Evolutionary conservation across 2,329 filamentous ascomycete species (phyloP).

Genomic region (Stemphylium beticola): DNA sequence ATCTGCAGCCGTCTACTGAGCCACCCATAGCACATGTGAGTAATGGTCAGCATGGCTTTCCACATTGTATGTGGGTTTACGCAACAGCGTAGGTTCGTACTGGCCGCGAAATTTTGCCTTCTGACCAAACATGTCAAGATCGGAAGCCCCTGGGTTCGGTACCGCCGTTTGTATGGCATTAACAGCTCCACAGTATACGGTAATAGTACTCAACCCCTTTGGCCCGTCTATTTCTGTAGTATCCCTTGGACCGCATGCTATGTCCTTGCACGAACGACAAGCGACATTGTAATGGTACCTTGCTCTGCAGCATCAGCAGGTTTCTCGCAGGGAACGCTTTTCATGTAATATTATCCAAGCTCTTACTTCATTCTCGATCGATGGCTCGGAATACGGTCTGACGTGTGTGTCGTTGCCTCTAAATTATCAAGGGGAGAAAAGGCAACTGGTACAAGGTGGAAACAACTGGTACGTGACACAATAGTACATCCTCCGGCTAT

Average conservation of each 20-base stretch:
- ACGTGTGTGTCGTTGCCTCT: slow-evolving; percentile 3
- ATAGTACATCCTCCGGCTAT: neutral
- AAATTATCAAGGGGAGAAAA: neutral
- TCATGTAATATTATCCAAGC: neutral
- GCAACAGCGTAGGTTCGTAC: too few relatives aligned
- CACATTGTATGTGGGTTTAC: too few relatives aligned
- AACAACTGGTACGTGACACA: neutral
- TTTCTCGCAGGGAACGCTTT: neutral
- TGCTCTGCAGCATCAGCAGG: neutral
- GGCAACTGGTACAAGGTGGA: neutral
- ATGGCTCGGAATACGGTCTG: slow-evolving; percentile 3
- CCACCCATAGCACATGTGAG: neutral
- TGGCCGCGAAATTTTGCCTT: too few relatives aligned
- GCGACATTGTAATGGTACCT: neutral
- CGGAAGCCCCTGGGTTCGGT: too few relatives aligned
- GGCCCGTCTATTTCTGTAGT: neutral
- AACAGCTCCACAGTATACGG: too few relatives aligned
- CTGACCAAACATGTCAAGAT: too few relatives aligned
- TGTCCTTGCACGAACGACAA: neutral
- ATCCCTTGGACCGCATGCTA: neutral
- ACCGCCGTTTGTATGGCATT: too few relatives aligned
- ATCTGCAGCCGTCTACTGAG: neutral
- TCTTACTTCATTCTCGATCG: neutral
- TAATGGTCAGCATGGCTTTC: too few relatives aligned
- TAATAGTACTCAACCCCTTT: too few relatives aligned